Percentiles rank a stretch among this genome's conserved stretches.
These are phyloP conservation scores for Casaregolazyma suthepensis DNA, from an alignment of 1,139 yeast species.

Conservation along the genomic window DNA sequence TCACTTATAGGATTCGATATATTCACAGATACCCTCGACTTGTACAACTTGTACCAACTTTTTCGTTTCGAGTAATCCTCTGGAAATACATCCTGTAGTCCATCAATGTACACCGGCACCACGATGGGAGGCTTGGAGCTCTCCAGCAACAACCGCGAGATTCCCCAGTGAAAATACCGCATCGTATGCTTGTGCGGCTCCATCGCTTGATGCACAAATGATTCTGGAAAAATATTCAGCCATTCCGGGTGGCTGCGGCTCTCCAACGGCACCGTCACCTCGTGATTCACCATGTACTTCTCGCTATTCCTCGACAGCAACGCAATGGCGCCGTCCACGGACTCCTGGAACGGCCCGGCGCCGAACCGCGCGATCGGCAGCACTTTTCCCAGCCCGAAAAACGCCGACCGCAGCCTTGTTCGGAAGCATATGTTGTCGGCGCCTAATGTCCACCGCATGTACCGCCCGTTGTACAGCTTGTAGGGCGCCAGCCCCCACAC, in stretches of 20 bases:
- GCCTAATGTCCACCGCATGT: conserved; percentile 89
- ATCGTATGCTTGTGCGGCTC: conserved; percentile 77
- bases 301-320: conserved; percentile 44
- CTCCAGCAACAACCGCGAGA: conserved; percentile 75
- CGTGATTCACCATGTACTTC: conserved; percentile 3
- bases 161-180: conserved; percentile 96
- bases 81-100: conserved; percentile 83
- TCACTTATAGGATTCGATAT: conserved; percentile 73
- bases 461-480: conserved; percentile 45
- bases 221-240: conserved; percentile 96
- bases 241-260: conserved; percentile 57
- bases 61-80: conserved; percentile 43
- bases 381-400: conserved; percentile 84
- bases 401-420: conserved; percentile 29
- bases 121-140: conserved; percentile 78
- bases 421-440: conserved; percentile 88
- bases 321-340: conserved; percentile 83
- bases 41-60: conserved; percentile 55
- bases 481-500: conserved; percentile 83
- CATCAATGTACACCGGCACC: conserved; percentile 82
- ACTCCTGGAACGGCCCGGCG: conserved; percentile 85
- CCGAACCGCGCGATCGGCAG: conserved; percentile 85
- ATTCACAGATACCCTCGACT: conserved; percentile 60
- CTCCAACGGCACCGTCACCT: conserved; percentile 30
- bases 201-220: conserved; percentile 79